Conservation (phyloP, 768 basidiomycete species). For the Amanita fuliginea region DNA sequence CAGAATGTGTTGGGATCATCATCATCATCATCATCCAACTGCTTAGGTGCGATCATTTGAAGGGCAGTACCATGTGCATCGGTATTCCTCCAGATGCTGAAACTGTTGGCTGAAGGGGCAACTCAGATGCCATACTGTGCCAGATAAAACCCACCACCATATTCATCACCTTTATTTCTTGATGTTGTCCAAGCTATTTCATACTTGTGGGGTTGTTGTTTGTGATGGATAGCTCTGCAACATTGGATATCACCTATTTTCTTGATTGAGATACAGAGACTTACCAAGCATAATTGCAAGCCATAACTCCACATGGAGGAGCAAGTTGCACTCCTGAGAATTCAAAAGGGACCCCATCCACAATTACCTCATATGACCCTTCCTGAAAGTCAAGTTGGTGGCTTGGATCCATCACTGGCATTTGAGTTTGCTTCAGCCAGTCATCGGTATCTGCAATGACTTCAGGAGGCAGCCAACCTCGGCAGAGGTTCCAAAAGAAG, state of each 20-base stretch:
- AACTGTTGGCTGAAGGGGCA: not conserved
- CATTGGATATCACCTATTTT: not conserved
- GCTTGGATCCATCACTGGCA: constrained; percentile 4
- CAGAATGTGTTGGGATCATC: not conserved
- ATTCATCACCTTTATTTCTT: not conserved
- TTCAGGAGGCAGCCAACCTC: constrained; percentile 8
- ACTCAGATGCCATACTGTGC: not conserved
- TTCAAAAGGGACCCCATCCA: not conserved
- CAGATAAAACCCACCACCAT: not conserved
- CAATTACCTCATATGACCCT: not conserved
- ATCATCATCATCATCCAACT: too few species aligned
- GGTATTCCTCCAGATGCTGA: not conserved
- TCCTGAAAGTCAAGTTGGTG: not conserved
- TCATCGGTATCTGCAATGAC: constrained; percentile 5
- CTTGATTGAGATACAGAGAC: not conserved
- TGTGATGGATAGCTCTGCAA: not conserved
- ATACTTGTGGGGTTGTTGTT: not conserved
- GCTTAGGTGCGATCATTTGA: not conserved
- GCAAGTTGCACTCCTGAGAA: not conserved
- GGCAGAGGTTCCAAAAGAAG: too few species aligned
- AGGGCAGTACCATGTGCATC: not conserved
- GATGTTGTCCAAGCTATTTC: not conserved
- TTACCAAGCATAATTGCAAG: not conserved
- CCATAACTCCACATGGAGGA: not conserved
- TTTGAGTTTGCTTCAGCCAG: not conserved